These are phyloP conservation scores for Cladophialophora chaetospira DNA, from an alignment of 2,329 filamentous ascomycete genomes.

Conservation along the genomic window DNA sequence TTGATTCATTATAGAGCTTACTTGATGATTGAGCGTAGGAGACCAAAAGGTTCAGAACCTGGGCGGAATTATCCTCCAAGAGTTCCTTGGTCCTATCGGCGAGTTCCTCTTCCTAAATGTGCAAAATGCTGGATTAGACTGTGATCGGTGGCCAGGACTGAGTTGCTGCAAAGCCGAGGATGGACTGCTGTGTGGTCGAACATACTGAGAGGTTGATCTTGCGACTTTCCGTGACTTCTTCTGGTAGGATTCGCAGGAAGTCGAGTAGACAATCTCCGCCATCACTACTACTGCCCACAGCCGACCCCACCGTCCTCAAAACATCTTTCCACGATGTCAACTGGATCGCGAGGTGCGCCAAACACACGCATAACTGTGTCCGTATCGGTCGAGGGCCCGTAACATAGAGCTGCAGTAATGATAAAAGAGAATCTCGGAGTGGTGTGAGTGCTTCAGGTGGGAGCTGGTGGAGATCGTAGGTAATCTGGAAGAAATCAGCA, in stretches of 20 bases:
- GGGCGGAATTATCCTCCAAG: slow-evolving; percentile 83
- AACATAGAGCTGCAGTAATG: slow-evolving; percentile 78
- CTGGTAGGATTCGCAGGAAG: slow-evolving; percentile 92
- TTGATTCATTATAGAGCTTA: slow-evolving; percentile 50
- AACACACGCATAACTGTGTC: slow-evolving; percentile 90
- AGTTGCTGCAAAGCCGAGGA: slow-evolving; percentile 48
- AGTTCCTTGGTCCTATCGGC: slow-evolving; percentile 81
- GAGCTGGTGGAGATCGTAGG: slow-evolving; percentile 91
- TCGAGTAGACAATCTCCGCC: slow-evolving; percentile 86
- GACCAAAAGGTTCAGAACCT: slow-evolving; percentile 83
- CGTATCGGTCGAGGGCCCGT: slow-evolving; percentile 79
- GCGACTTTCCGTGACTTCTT: slow-evolving; percentile 98
- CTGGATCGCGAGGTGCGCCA: slow-evolving; percentile 93
- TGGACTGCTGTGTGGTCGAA: slow-evolving; percentile 59
- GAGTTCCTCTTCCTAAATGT: slow-evolving; percentile 88
- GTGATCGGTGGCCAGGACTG: slow-evolving; percentile 42
- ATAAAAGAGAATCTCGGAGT: slow-evolving; percentile 80
- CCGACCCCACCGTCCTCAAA: slow-evolving; percentile 74
- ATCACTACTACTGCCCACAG: slow-evolving; percentile 67
- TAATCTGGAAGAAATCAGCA: slow-evolving; percentile 65
- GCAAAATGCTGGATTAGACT: slow-evolving; percentile 53
- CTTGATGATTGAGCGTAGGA: slow-evolving; percentile 91
- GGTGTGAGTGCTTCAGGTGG: slow-evolving; percentile 71
- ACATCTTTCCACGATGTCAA: slow-evolving; percentile 97
- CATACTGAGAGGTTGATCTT: slow-evolving; percentile 99